Evolutionary conservation across 768 basidiomycete genomes (phyloP).

Genomic region (Russula griseocarnosa): DNA sequence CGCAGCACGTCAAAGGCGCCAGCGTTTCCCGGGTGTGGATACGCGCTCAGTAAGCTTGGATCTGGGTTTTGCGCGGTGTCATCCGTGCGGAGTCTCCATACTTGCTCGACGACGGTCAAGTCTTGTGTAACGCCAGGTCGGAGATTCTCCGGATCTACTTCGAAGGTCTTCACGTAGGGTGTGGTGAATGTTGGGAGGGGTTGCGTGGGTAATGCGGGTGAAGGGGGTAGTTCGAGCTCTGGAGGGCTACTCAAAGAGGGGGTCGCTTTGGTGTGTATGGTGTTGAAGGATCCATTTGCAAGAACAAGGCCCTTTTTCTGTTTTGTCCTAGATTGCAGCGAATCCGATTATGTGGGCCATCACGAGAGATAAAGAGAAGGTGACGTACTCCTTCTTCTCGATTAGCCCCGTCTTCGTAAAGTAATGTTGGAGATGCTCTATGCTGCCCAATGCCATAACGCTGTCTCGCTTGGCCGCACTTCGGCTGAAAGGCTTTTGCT

Average conservation of each 20-base stretch:
- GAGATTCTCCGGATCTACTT: conserved; percentile 73
- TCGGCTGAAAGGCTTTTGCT: conserved; percentile 79
- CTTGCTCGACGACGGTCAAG: conserved; percentile 55
- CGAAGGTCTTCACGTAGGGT: conserved; percentile 58
- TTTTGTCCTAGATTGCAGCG: conserved; percentile 40
- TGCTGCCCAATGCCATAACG: conserved; percentile 92
- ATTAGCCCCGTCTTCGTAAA: conserved; percentile 85
- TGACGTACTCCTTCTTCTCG: conserved; percentile 64
- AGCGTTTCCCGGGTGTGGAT: conserved; percentile 2
- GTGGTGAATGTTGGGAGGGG: conserved; percentile 46
- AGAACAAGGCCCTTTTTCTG: conserved; percentile 60
- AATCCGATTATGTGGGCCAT: conserved; percentile 20
- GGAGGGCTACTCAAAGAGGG: conserved; percentile 43
- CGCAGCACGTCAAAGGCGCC: conserved; percentile 57
- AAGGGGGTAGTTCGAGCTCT: conserved; percentile 65
- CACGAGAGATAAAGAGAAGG: not conserved
- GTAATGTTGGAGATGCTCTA: conserved; percentile 92
- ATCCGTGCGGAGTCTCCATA: conserved; percentile 51
- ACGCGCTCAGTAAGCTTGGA: conserved; percentile 17
- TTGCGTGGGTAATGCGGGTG: conserved; percentile 52
- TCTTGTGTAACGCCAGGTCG: conserved; percentile 77
- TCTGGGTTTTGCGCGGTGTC: not conserved
- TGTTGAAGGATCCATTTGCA: conserved; percentile 58
- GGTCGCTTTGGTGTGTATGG: conserved; percentile 31
- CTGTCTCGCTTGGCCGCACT: conserved; percentile 92